These are phyloP conservation scores for Astrocystis sublimbata DNA, from an alignment of 495 filamentous ascomycete genomes.

Conservation along the genomic window DNA sequence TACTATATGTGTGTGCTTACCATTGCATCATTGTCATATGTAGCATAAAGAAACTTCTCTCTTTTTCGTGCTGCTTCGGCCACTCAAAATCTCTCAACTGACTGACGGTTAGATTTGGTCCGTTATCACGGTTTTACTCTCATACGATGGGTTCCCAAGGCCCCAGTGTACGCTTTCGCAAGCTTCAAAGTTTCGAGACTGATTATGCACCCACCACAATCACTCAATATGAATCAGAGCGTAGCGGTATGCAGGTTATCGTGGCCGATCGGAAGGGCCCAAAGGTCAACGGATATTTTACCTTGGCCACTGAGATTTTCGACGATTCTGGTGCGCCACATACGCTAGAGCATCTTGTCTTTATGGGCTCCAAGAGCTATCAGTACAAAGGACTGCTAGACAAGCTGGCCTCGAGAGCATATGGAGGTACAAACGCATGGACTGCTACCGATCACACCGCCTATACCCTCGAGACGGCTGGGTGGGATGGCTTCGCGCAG, in stretches of 20 bases:
- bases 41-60: background rate
- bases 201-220: conserved; percentile 85
- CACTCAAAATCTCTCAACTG: background rate
- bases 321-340: conserved; percentile 96
- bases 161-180: conserved; percentile 65
- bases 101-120: conserved; percentile 8
- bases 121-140: conserved; percentile 7
- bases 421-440: conserved; percentile 95
- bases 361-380: conserved; percentile 97
- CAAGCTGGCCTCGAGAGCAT: conserved; percentile 87
- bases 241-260: conserved; percentile 91
- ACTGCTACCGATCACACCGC: conserved; percentile 95
- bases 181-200: conserved; percentile 77
- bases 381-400: conserved; percentile 92
- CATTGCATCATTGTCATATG: background rate
- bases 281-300: conserved; percentile 91
- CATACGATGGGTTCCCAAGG: conserved; percentile 39
- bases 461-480: conserved; percentile 90
- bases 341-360: conserved; percentile 93
- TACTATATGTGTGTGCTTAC: background rate
- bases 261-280: conserved; percentile 91
- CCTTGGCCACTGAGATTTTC: conserved; percentile 94
- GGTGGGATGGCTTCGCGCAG: conserved; percentile 94
- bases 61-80: background rate
- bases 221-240: conserved; percentile 75